phyloP scores from a whole-genome alignment of 1,284 basidiomycete species.

The Boletellus sp. region DNA sequence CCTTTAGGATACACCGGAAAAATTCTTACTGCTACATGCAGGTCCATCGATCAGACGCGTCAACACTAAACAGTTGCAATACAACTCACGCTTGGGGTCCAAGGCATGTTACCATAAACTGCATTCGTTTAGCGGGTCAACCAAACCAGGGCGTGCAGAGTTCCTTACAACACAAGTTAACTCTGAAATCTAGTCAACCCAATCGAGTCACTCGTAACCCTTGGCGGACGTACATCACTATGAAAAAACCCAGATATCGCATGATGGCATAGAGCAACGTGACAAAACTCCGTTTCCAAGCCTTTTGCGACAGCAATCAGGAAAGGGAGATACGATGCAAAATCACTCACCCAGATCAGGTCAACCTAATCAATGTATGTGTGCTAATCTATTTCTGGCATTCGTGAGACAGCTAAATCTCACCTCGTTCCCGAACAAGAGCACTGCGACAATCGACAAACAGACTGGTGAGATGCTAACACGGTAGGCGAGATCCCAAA shows the following conservation, averaged over 20 bases:
- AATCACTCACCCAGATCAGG: conserved; percentile 14
- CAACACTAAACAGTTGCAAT: not conserved
- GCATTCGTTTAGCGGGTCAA: conserved; percentile 5
- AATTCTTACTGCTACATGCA: conserved; percentile 16
- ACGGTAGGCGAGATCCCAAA: not conserved
- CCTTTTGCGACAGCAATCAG: conserved; percentile 4
- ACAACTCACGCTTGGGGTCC: conserved; percentile 12
- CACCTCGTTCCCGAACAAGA: conserved; percentile 13
- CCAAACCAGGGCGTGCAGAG: too few species aligned
- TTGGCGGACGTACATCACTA: conserved; percentile 11
- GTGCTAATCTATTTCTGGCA: too few species aligned
- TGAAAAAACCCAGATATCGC: conserved; percentile 19
- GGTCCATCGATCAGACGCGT: not conserved
- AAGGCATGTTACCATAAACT: conserved; percentile 8
- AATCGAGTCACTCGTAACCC: not conserved
- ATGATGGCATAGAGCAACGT: conserved; percentile 20
- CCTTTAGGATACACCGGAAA: too few species aligned
- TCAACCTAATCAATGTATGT: conserved; percentile 12
- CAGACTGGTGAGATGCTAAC: not conserved
- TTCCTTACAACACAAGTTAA: conserved; percentile 13
- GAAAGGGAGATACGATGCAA: not conserved
- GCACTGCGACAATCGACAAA: conserved; percentile 7
- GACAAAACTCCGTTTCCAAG: conserved; percentile 15
- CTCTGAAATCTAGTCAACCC: conserved; percentile 6
- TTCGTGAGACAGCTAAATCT: not conserved